Base-by-base conservation (phyloP, 2,329 filamentous ascomycete species). In the Colletotrichum sp. region DNA sequence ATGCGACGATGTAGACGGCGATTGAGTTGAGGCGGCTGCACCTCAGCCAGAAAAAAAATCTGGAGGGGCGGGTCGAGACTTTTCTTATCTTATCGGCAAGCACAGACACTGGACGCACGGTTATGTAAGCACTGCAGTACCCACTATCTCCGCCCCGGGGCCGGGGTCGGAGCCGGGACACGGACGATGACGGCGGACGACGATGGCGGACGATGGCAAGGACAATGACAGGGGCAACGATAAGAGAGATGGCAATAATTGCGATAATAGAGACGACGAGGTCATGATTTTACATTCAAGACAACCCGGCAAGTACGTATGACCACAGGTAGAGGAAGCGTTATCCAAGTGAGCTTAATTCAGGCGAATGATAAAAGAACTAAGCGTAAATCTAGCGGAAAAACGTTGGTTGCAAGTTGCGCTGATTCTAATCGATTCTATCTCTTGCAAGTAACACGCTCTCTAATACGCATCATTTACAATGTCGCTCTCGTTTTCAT, bases 11-110 rank as follows among this genome's bases (percentile, higher is more conserved):
- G 44, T 21, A 24, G 44, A 21, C 44, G 44, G n/a, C 60, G 8
- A 39, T 63, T 21, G n/a, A 52, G 10, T 52, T 32, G 66, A 59
- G 68, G 60, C 72, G 30, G 28, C 68, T 28, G 15, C n/a, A 36
- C 26, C 59, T 60, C 71, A 36, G 49, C 68, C 60, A 65, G 68
- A 75, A 71, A 75, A 71, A 75, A 65, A 75, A 59, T 75, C 60
- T 64, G 72, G 68, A 71, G 72, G 72, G 72, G 72, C 49, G 72
- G 72, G 72, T 75, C 72, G 26, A 52, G 44, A 52, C 44, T 52
- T 34, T n/a, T 21, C 68, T 75, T 75, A 75, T 75, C 72, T 75
- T 75, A 75, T 75, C 72, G 10, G 49, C 3, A 8, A 13, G 63
- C 63, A 32, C 18, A 39, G 64, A 15, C 26, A 30, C 64, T 5